Base-by-base conservation (phyloP, 2,329 filamentous ascomycete genomes). In the Neonectria coccinea region DNA sequence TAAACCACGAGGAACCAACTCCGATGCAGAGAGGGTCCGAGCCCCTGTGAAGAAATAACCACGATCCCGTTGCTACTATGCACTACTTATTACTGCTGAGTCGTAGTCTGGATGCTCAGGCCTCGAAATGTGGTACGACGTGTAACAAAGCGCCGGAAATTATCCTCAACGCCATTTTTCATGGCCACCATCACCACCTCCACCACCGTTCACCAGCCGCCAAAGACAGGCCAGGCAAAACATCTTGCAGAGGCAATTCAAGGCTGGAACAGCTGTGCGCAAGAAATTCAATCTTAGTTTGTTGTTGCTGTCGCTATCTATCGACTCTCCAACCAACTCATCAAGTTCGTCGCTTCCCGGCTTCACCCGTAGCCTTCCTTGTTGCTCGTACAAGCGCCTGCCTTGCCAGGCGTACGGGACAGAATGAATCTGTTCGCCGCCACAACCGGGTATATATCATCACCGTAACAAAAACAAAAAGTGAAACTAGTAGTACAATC, bases 381-480 rank as follows among this genome's bases (percentile, higher is more conserved):
- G 31, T 50, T 42, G 50, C 48, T 58, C 55, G 31, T 54, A 58
- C 60, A 59, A 59, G 56, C 53, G 29, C 56, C 55, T 64, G 54
- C 25, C 58, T 44, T 39, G 27, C 41, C 27, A 63, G 60, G 51
- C 54, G 57, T 56, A 53, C 56, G 57, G 54, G 25, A 64, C 64
- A 73, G 58, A 59, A 59, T 64, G 55, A 62, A 55, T 42, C 53
- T 65, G 63, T 65, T 45, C 64, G 56, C 65, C 63, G 55, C 65
- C 57, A 62, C 61, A 62, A 63, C 60, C 61, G 70, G 71, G 67
- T 72, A 73, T 73, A 73, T 73, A 73, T 73, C 71, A 58, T 73
- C 64, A 69, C 71, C 67, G 45, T 70, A 70, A 72, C 58, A 58
- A 72, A 65, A 22, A 22, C 3, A 22, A 22, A 68, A 70, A 68